Evolutionary conservation across 1,139 yeast species (phyloP), one percentile per base, ranked within the genome.

Genomic region (Lodderomyces orthopsilosis): DNA sequence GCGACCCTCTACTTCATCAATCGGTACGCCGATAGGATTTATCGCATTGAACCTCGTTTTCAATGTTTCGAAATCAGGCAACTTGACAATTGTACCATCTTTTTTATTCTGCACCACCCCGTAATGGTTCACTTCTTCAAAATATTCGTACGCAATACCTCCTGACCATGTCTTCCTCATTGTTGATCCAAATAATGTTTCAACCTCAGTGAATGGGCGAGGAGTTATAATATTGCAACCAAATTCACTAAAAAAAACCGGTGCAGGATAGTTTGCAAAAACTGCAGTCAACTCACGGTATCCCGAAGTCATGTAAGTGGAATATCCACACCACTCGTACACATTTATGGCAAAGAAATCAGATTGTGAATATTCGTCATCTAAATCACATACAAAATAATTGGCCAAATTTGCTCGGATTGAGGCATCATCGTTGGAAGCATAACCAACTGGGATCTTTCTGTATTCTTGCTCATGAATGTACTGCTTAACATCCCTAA

Each of bases 301-400:
- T 0, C 85, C 85, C 38, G 83, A 77, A 2, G 77, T 68, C 13
- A 72, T 67, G 55, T 68, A 79, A 6, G 79, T 68, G 1, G 85
- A 79, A 49, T 77, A 74, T 0, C 85, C 86, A 63, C 86, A 81
- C 85, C 86, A 81, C 55, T 79, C 84, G 55, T 79, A 80, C 75
- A 79, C 79, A 52, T 80, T 80, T 40, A 80, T 65, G 1, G 83
- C 85, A 52, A 77, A 74, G 51, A 80, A 80, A 52, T 80, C 85
- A 8, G 75, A 66, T 14, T 48, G 50, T 5, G 54, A 40, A 8
- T 51, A 66, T 10, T 42, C 46, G 7, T 41, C 43, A 30, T 42
- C 39, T 9, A 46, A 38, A 12, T 65, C 62, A 58, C 85, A 80
- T 13, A 68, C 66, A 52, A 79, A 75, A 56, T 78, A 80, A 36